Conservation (phyloP, 805 yeast genomes). For the Yamadazyma kitorensis region DNA sequence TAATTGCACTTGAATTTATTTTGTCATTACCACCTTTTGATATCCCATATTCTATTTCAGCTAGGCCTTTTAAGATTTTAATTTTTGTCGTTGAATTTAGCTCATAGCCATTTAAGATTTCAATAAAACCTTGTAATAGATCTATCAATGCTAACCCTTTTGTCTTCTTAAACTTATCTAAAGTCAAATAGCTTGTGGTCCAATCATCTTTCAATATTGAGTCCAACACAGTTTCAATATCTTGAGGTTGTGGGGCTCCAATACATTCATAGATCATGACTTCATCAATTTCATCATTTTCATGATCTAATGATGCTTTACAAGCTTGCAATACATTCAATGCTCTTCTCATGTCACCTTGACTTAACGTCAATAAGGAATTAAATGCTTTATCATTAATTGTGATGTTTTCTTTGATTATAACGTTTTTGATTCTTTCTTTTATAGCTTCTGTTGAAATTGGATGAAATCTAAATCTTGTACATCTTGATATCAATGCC, state of each 20-base stretch:
- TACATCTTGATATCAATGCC: constrained; percentile 90
- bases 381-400: constrained; percentile 57
- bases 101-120: constrained; percentile 65
- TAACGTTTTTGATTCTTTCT: constrained; percentile 65
- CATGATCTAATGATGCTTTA: constrained; percentile 56
- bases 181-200: constrained; percentile 68
- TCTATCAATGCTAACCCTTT: constrained; percentile 93
- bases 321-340: constrained; percentile 94
- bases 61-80: constrained; percentile 62
- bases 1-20: constrained; percentile 84
- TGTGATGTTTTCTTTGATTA: constrained; percentile 61
- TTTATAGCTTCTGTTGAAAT: constrained; percentile 64
- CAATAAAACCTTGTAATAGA: constrained; percentile 71
- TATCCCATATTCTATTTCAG: constrained; percentile 88
- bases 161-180: constrained; percentile 59
- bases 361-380: constrained; percentile 68
- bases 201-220: constrained; percentile 85
- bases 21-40: constrained; percentile 91
- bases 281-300: constrained; percentile 49
- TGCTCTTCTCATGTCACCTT: constrained; percentile 96
- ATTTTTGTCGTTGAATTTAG: constrained; percentile 61
- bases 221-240: constrained; percentile 70
- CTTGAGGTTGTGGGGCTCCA: constrained; percentile 92
- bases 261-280: constrained; percentile 89
- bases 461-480: constrained; percentile 91